Evolutionary conservation across 306 rosid species (phyloP).

Genomic region (Dalbergia cochinchinensis): DNA sequence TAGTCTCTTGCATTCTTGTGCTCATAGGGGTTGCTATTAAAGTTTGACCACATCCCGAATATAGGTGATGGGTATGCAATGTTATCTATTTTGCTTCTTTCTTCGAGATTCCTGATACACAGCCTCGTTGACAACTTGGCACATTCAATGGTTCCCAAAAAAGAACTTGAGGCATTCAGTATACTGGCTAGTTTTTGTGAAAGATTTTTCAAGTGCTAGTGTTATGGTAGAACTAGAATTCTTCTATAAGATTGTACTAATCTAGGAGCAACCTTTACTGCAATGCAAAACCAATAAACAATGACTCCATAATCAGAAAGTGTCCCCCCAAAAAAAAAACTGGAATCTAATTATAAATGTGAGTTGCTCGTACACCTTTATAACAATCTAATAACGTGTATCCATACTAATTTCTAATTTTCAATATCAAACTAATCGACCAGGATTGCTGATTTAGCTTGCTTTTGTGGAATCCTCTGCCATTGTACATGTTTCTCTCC

Average conservation of each 20-base stretch:
- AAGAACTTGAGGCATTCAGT: background rate
- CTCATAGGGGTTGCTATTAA: constrained; percentile 3
- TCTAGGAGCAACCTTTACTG: constrained; percentile 6
- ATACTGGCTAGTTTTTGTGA: background rate
- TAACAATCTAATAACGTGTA: constrained; percentile 16
- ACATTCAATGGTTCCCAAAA: background rate
- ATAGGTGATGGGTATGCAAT: background rate
- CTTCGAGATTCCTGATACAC: background rate
- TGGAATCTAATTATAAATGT: background rate
- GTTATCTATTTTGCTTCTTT: constrained; percentile 15
- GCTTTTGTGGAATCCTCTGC: constrained; percentile 34
- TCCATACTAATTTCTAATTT: constrained; percentile 27
- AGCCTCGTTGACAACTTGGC: background rate
- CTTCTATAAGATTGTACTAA: constrained; percentile 1
- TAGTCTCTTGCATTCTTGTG: constrained; percentile 24
- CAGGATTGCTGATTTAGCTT: constrained; percentile 23
- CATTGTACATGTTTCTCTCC: background rate
- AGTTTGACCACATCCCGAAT: background rate
- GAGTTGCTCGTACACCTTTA: background rate
- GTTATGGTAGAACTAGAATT: constrained; percentile 12
- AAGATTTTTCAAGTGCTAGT: constrained; percentile 8
- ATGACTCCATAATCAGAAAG: background rate
- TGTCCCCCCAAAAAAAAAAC: background rate
- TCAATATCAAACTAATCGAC: constrained; percentile 3
- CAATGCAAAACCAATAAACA: constrained; percentile 7